A percentile compares a stretch with the other conserved stretches of the same genome.
Evolutionary conservation across 2,329 filamentous ascomycete genomes (phyloP).

Genomic region (Hypoxylon sp.): DNA sequence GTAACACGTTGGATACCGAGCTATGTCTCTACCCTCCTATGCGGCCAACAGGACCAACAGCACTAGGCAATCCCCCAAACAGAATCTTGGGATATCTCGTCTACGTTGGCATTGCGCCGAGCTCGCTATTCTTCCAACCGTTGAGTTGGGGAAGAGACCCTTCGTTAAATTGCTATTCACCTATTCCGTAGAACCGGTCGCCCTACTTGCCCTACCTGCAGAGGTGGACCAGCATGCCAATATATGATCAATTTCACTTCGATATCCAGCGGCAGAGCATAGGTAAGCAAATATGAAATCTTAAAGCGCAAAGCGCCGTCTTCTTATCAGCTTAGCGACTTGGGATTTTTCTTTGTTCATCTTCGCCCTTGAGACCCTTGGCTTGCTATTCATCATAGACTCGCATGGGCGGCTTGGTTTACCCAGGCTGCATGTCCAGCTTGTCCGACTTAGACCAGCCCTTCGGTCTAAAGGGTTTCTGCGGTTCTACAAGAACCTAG

Average conservation of each 20-base stretch:
- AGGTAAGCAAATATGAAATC: slow-evolving; percentile 6
- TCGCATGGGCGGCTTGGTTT: neutral
- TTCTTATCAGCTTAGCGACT: slow-evolving; percentile 4
- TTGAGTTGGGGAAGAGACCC: slow-evolving; percentile 14
- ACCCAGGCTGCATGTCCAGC: neutral
- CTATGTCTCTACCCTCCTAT: slow-evolving; percentile 11
- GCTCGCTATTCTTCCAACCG: slow-evolving; percentile 4
- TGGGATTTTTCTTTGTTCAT: slow-evolving; percentile 14
- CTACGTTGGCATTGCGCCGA: neutral
- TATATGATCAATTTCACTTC: slow-evolving; percentile 10
- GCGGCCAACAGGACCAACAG: slow-evolving; percentile 23
- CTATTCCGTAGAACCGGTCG: slow-evolving; percentile 14
- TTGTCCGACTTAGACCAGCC: slow-evolving; percentile 3
- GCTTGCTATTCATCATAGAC: neutral
- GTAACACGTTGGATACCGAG: slow-evolving; percentile 27
- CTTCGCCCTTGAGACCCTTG: slow-evolving; percentile 13
- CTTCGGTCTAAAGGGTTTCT: slow-evolving; percentile 37
- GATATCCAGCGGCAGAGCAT: neutral
- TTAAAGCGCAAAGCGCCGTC: slow-evolving; percentile 3
- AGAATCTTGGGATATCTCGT: slow-evolving; percentile 11
- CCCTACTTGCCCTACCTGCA: slow-evolving; percentile 21
- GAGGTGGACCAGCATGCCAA: slow-evolving; percentile 27
- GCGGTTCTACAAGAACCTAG: slow-evolving; percentile 6
- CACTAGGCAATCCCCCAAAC: slow-evolving; percentile 15
- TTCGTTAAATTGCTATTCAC: slow-evolving; percentile 21